These are phyloP conservation scores for Rhodotorula sp. DNA, from an alignment of 1,284 basidiomycete species.

Conservation along the genomic window DNA sequence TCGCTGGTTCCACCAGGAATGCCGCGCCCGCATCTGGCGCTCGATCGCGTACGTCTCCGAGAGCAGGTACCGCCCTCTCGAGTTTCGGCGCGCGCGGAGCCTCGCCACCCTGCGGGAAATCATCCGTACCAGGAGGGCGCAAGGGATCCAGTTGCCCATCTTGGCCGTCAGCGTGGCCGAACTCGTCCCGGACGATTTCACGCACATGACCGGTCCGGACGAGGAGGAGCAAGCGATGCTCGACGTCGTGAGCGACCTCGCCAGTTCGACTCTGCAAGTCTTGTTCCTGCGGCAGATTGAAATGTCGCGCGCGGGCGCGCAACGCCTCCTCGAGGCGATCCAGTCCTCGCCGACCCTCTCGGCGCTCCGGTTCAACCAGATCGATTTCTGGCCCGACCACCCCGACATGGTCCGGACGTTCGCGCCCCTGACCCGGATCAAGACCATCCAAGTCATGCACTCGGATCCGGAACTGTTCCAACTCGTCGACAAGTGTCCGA, in stretches of 20 bases:
- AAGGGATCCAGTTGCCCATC: neutral
- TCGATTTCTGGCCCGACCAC: constrained; percentile 8
- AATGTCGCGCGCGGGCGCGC: neutral
- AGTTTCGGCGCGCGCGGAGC: constrained; percentile 3
- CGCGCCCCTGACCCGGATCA: constrained; percentile 1
- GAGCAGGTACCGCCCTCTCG: neutral
- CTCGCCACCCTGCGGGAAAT: neutral
- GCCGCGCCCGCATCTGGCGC: constrained; percentile 23
- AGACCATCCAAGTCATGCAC: constrained; percentile 38
- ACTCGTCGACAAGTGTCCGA: constrained; percentile 16
- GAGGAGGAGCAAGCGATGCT: neutral
- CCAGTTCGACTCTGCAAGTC: constrained; percentile 12
- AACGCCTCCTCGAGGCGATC: constrained; percentile 14
- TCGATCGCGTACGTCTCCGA: constrained; percentile 10
- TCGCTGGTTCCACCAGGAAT: constrained; percentile 37
- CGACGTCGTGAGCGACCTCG: constrained; percentile 1
- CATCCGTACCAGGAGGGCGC: neutral
- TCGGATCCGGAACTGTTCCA: constrained; percentile 20
- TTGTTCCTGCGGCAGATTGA: constrained; percentile 22
- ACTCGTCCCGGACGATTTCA: neutral
- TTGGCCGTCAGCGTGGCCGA: constrained; percentile 7
- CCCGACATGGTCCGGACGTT: neutral
- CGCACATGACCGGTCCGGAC: neutral
- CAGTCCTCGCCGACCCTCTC: neutral
- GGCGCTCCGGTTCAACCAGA: constrained; percentile 32